These are phyloP conservation scores for Pseudozyma pruni DNA, from an alignment of 1,284 basidiomycete species.

Conservation along the genomic window DNA sequence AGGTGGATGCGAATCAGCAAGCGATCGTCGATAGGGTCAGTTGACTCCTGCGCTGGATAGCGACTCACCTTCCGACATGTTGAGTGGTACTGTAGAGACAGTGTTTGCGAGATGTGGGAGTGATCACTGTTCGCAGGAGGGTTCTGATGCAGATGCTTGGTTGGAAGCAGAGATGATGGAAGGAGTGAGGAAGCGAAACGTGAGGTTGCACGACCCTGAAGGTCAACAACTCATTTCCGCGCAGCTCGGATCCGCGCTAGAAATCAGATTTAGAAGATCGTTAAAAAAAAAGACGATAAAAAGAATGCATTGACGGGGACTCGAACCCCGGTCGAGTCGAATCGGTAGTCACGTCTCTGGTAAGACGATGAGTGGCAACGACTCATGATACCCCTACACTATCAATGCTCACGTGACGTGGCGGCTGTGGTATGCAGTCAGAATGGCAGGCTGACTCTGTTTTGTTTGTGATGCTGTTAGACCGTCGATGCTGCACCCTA, in stretches of 20 bases:
- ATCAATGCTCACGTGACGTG: slow-evolving; percentile 43
- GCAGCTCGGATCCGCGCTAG: slow-evolving; percentile 19
- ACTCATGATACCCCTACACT: slow-evolving; percentile 54
- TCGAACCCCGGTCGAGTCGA: slow-evolving; percentile 58
- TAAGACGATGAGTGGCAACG: slow-evolving; percentile 44
- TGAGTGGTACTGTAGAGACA: neutral
- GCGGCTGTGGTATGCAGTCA: no score
- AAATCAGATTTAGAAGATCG: neutral
- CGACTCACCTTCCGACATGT: slow-evolving; percentile 43
- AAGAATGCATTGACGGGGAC: slow-evolving; percentile 54
- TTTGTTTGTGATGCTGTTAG: no score
- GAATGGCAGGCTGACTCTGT: no score
- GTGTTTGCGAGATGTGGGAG: neutral
- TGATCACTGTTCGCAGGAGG: no score
- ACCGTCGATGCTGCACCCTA: no score
- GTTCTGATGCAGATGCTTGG: no score
- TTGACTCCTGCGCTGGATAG: neutral
- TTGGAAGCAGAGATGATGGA: slow-evolving; percentile 5
- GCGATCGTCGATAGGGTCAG: neutral
- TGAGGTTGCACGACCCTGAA: slow-evolving; percentile 1
- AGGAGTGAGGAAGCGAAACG: neutral
- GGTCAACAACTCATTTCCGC: neutral
- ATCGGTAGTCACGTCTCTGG: slow-evolving; percentile 18
- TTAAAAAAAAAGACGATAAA: slow-evolving; percentile 13
- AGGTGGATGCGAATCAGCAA: neutral